Base-by-base conservation (phyloP, 2,329 filamentous ascomycete genomes). In the Monosporascus sp. region DNA sequence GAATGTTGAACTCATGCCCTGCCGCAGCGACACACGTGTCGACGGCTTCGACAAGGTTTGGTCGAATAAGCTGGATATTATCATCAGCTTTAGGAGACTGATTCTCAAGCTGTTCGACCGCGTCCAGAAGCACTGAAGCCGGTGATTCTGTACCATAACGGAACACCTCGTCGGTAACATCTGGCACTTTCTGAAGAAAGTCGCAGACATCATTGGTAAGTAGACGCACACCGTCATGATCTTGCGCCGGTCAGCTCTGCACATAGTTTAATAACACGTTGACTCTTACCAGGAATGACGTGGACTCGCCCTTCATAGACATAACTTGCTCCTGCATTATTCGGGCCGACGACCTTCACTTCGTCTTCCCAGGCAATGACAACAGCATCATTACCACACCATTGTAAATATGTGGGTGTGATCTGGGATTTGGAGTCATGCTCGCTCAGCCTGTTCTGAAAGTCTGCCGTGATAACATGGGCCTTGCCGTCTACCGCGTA, bases 321-420 rank as follows among this genome's bases (percentile, higher is more conserved):
- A 68, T 91, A 94, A 56, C 83, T 85, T 43, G 75, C 84, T 5
- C 88, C 85, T 9, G 88, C 82, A 44, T 90, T 90, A 38, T 86
- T 88, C 0, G 91, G 90, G 0, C 93, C 94, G 55, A 99, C 88
- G 27, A 99, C 80, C 65, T 97, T 94, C 4, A 99, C 87, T 69
- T 99, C 94, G 65, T 99, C 94, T 66, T 97, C 94, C 94, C 94
- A 99, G 0, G 92, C 92, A 62, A 99, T 84, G 27, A 96, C 83
- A 3, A 94, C 88, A 15, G 92, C 90, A 70, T 97, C 93, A 63
- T 94, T 93, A 5, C 94, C 94, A 69, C 94, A 99, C 94, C 94
- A 99, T 63, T 94, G 87, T 56, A 99, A 80, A 58, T 94, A 90
- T 62, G 90, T 88, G 3, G 94, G 94, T 1, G 87, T 80, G 5